A percentile compares a stretch with the other conserved stretches of the same genome.
These are phyloP conservation scores for Handroanthus guayacan DNA, from an alignment of 257 asterid genomes.

Conservation along the genomic window DNA sequence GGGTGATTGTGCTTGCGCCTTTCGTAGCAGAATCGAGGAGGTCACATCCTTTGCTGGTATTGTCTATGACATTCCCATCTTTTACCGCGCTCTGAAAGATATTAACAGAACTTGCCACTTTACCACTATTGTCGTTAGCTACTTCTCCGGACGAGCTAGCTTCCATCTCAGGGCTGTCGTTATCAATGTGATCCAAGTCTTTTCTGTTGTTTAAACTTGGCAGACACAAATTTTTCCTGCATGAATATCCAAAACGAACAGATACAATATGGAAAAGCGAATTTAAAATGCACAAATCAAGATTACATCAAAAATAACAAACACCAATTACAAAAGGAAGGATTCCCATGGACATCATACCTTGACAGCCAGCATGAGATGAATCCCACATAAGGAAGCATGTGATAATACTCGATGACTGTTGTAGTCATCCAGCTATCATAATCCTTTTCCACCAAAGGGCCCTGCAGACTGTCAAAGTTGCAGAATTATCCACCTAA, in stretches of 20 bases:
- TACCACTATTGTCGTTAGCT: slow-evolving; percentile 20
- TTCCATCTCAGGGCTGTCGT: slow-evolving; percentile 18
- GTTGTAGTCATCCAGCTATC: slow-evolving; percentile 52
- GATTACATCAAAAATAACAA: neutral
- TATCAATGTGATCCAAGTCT: slow-evolving; percentile 38
- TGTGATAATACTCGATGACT: slow-evolving; percentile 49
- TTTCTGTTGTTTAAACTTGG: slow-evolving; percentile 29
- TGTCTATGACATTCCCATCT: neutral
- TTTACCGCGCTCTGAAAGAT: neutral
- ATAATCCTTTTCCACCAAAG: slow-evolving; percentile 45
- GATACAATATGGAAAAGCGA: neutral
- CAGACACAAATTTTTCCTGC: slow-evolving; percentile 50
- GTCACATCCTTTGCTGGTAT: neutral
- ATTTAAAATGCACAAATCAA: neutral
- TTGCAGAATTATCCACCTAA: slow-evolving; percentile 10
- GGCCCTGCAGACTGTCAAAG: slow-evolving; percentile 66
- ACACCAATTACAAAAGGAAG: neutral
- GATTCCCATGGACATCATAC: slow-evolving; percentile 41
- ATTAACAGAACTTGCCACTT: slow-evolving; percentile 17
- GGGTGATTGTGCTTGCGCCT: neutral
- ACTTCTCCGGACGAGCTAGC: slow-evolving; percentile 21
- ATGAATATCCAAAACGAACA: neutral
- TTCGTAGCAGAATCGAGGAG: neutral
- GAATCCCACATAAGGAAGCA: slow-evolving; percentile 70
- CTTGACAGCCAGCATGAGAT: slow-evolving; percentile 59